Conservation (phyloP, 768 basidiomycete species). For the Candolleomyces aberdarensis region DNA sequence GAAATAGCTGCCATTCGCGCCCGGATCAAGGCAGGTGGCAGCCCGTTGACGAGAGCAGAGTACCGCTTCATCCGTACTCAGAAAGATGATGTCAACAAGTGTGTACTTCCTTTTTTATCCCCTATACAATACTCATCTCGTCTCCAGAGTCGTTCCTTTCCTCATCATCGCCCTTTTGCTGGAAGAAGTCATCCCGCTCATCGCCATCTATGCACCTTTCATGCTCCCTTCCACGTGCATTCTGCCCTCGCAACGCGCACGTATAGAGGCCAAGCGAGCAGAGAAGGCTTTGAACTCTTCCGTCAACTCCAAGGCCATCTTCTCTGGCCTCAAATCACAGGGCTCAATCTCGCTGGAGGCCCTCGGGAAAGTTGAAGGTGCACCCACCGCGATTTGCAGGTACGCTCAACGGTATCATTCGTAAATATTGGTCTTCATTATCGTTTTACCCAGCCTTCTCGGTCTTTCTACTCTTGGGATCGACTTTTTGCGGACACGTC, state of each 20-base stretch:
- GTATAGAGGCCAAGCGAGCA: constrained; percentile 54
- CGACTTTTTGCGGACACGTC: constrained; percentile 39
- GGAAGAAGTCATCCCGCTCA: constrained; percentile 80
- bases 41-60: constrained; percentile 64
- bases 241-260: constrained; percentile 72
- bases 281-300: constrained; percentile 44
- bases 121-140: not conserved
- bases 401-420: constrained; percentile 28
- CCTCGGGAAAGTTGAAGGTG: constrained; percentile 24
- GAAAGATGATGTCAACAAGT: constrained; percentile 71
- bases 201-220: constrained; percentile 81
- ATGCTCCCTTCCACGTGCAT: constrained; percentile 87
- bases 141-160: constrained; percentile 71
- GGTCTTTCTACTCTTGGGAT: constrained; percentile 44
- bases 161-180: constrained; percentile 67
- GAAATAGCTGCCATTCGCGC: constrained; percentile 51
- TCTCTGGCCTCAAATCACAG: constrained; percentile 30
- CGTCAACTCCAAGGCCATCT: constrained; percentile 31
- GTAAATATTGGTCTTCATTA: constrained; percentile 4
- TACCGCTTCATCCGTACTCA: constrained; percentile 65
- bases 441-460: constrained; percentile 26
- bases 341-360: constrained; percentile 29
- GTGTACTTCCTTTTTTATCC: constrained; percentile 13
- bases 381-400: constrained; percentile 54
- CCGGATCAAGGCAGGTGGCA: constrained; percentile 58